Conservation (phyloP, 129 eudicot genomes). For the Logfia minima region DNA sequence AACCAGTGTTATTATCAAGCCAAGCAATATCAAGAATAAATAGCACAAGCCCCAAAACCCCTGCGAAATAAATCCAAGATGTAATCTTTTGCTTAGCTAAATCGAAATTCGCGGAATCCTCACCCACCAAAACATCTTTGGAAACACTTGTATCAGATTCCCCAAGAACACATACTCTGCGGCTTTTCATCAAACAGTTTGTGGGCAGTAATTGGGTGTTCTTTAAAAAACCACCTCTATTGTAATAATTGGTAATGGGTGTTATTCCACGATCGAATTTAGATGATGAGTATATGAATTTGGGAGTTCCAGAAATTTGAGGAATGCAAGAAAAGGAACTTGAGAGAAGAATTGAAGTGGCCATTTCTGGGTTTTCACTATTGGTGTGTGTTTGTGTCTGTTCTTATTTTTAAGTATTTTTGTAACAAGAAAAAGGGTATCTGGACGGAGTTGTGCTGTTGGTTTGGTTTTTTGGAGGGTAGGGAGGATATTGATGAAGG, state of each 20-base stretch:
- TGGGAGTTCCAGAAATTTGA: slow-evolving; percentile 13
- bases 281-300: slow-evolving; percentile 18
- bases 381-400: slow-evolving; percentile 25
- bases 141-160: slow-evolving; percentile 44
- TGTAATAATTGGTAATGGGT: slow-evolving; percentile 20
- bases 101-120: slow-evolving; percentile 84
- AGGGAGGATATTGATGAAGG: slow-evolving; percentile 17
- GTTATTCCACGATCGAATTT: slow-evolving; percentile 18
- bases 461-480: slow-evolving; percentile 37
- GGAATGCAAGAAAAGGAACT: slow-evolving; percentile 44
- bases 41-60: slow-evolving; percentile 75
- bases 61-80: slow-evolving; percentile 83
- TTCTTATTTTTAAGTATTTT: slow-evolving; percentile 12
- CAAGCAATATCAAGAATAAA: slow-evolving; percentile 68
- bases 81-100: slow-evolving; percentile 69
- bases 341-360: slow-evolving; percentile 47
- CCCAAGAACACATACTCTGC: slow-evolving; percentile 44
- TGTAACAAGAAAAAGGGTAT: slow-evolving; percentile 40
- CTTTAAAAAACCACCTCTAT: slow-evolving; percentile 1
- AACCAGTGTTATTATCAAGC: slow-evolving; percentile 92
- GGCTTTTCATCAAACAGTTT: slow-evolving; percentile 32
- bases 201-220: slow-evolving; percentile 10
- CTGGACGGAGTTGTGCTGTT: slow-evolving; percentile 36
- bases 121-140: slow-evolving; percentile 62
- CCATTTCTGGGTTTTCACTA: slow-evolving; percentile 33